Evolutionary conservation across 768 basidiomycete species (phyloP), one percentile per base, ranked within the genome.

Genomic region (Mycena maculata): DNA sequence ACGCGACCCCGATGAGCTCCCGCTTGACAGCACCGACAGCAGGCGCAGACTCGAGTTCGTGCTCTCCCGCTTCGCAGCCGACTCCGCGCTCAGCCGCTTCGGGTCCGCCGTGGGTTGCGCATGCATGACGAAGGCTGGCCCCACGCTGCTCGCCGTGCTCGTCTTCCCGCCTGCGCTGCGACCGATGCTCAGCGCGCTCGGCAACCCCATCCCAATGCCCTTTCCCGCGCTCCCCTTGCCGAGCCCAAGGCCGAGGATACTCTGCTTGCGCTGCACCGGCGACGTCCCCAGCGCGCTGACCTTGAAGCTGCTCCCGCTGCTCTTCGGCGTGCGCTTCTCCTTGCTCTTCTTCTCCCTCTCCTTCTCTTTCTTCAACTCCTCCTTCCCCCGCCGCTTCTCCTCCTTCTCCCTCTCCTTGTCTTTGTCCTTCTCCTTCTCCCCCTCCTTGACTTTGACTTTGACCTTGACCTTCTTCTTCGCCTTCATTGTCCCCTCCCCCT

Each of bases 231-330:
- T 5, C 22, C 36, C 50, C 60, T 41, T 57, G 4, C 56, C 58
- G n/a, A 63, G 52, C 22, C 53, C 52, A 13, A 63, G 53, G 1
- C 88, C 90, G 16, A 92, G 79, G 58, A 89, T 86, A 36, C 85
- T 86, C 38, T 82, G 81, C 72, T 89, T 91, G 84, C 87, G 89
- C 73, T 82, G 84, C 0, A 81, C 81, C 1, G 85, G 79, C 2
- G 82, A 80, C 25, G 80, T 78, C 57, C 78, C 85, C 68, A 86
- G 80, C 3, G 81, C 78, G 18, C 91, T 90, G 1, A 85, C 85
- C 72, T 92, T 91, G 71, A 92, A 92, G 71, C 87, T 88, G 74
- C 87, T 87, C 2, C 85, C 82, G 4, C 90, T 91, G 65, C 81
- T 76, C 18, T 88, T 83, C 13, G 79, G 71, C 11, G 79, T 80